Evolutionary conservation across 768 basidiomycete species (phyloP).

Genomic region (Chalciporus pseudorubinellus): DNA sequence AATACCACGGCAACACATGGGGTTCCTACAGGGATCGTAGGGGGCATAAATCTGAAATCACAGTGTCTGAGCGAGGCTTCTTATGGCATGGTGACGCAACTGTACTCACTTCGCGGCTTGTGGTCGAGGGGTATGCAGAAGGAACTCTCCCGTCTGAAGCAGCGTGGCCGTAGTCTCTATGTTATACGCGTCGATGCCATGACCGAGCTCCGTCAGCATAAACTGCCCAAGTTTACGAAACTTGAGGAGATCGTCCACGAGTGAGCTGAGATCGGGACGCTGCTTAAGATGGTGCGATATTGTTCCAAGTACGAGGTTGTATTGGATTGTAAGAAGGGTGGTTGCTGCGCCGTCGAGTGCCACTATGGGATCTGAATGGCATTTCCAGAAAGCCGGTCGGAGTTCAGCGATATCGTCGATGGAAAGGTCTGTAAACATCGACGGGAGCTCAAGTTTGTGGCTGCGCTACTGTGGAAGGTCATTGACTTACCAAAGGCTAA

Average conservation of each 20-base stretch:
- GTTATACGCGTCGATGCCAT: conserved; percentile 60
- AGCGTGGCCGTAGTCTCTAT: conserved; percentile 59
- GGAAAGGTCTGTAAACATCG: neutral
- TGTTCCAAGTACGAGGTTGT: conserved; percentile 53
- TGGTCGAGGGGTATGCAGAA: conserved; percentile 54
- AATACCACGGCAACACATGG: conserved; percentile 56
- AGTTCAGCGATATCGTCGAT: neutral
- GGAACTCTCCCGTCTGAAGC: conserved; percentile 43
- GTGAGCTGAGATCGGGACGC: conserved; percentile 48
- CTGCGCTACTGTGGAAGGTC: neutral
- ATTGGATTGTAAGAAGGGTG: conserved; percentile 51
- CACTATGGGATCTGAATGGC: conserved; percentile 44
- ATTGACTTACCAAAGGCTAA: neutral
- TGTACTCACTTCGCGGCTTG: conserved; percentile 54
- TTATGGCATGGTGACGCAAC: neutral
- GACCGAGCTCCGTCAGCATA: conserved; percentile 54
- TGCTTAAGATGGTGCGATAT: conserved; percentile 47
- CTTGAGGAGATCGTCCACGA: conserved; percentile 48
- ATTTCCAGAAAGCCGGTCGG: neutral
- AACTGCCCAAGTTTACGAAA: conserved; percentile 55
- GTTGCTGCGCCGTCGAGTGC: conserved; percentile 52
- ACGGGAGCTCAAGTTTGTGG: neutral
- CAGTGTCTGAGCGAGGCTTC: neutral
- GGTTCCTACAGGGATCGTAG: conserved; percentile 51
- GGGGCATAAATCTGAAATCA: conserved; percentile 54